These are phyloP conservation scores for Kwoniella bestiolae DNA, from an alignment of 768 basidiomycete species.

Conservation along the genomic window DNA sequence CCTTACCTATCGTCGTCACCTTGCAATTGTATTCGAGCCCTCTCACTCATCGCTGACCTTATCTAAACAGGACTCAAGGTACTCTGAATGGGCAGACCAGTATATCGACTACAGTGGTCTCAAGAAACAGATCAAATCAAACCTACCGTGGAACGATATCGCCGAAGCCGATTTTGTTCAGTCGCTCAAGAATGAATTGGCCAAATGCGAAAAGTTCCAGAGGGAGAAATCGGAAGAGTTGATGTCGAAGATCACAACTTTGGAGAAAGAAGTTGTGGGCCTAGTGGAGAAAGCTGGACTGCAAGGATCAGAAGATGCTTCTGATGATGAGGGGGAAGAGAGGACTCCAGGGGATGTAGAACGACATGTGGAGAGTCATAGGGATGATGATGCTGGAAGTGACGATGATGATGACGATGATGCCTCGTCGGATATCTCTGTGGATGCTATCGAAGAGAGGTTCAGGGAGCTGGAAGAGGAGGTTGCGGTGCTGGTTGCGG, in stretches of 20 bases:
- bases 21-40: too few species aligned
- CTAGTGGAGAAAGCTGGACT: constrained; percentile 61
- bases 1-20: background rate
- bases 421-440: constrained; percentile 66
- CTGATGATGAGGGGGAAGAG: constrained; percentile 69
- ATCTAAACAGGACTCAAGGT: constrained; percentile 70
- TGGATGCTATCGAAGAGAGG: constrained; percentile 74
- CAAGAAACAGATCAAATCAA: constrained; percentile 86
- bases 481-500: constrained; percentile 88
- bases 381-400: constrained; percentile 53
- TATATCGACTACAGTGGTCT: constrained; percentile 88
- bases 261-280: constrained; percentile 77
- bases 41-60: too few species aligned
- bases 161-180: constrained; percentile 82
- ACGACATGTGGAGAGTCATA: constrained; percentile 30
- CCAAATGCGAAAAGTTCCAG: constrained; percentile 94
- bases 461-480: constrained; percentile 90
- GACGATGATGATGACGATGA: constrained; percentile 60
- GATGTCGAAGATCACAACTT: constrained; percentile 75
- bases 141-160: constrained; percentile 72
- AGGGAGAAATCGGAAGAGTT: constrained; percentile 77
- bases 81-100: constrained; percentile 85
- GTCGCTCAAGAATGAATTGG: constrained; percentile 81
- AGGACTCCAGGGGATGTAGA: constrained; percentile 44
- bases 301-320: constrained; percentile 62